Conservation (phyloP, 139 green algal species). For the Zygnema circumcarinatum region DNA sequence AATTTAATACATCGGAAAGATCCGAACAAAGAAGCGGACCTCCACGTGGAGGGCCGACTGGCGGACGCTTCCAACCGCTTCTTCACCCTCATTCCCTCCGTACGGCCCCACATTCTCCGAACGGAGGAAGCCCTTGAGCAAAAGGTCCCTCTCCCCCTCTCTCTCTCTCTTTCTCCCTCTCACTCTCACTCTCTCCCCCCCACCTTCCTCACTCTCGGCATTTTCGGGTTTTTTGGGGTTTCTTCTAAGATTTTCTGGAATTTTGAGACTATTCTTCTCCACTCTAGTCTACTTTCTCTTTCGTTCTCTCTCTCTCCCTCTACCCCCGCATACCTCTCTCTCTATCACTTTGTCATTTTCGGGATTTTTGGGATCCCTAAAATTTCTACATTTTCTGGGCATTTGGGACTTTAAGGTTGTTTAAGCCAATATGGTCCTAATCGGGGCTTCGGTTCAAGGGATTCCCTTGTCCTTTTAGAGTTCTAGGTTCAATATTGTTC, state of each 20-base stretch:
- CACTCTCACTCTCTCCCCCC: too few relatives aligned
- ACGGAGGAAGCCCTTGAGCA: constrained; percentile 23
- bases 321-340: too few relatives aligned
- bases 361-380: too few relatives aligned
- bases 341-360: too few relatives aligned
- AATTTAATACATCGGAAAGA: neutral
- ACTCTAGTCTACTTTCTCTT: neutral
- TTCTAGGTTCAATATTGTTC: neutral
- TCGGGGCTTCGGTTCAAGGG: neutral
- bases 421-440: too few relatives aligned
- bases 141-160: too few relatives aligned
- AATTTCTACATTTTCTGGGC: too few relatives aligned
- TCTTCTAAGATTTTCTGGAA: too few relatives aligned
- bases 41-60: constrained; percentile 4
- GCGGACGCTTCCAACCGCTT: constrained; percentile 51
- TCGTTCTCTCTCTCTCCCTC: neutral
- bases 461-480: neutral
- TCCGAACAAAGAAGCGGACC: neutral
- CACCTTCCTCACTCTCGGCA: too few relatives aligned
- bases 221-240: too few relatives aligned
- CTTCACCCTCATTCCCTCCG: constrained; percentile 45
- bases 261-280: too few relatives aligned
- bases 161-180: too few relatives aligned
- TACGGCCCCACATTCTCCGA: neutral
- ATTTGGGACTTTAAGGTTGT: neutral